Conservation (phyloP, 257 asterid species). For the Eucommia ulmoides region DNA sequence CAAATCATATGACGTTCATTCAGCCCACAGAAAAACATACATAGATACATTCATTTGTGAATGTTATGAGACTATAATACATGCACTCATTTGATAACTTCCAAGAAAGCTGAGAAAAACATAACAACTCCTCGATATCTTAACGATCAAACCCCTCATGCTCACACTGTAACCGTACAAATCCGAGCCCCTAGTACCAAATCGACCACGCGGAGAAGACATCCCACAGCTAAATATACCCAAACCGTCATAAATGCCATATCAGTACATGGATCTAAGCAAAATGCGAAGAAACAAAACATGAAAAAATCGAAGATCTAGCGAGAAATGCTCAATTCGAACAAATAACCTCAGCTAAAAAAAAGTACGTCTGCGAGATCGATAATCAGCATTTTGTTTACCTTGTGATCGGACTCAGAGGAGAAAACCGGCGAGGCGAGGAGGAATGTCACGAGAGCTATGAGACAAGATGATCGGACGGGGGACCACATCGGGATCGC, state of each 20-base stretch:
- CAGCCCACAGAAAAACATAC: no score
- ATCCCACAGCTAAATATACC: not conserved
- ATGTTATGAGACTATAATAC: no score
- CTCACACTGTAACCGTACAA: not conserved
- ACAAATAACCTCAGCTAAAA: slow-evolving; percentile 10
- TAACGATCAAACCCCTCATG: no score
- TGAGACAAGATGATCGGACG: slow-evolving; percentile 14
- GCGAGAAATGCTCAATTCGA: not conserved
- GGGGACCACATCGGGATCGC: slow-evolving; percentile 23
- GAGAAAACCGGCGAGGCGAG: slow-evolving; percentile 24
- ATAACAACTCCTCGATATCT: not conserved
- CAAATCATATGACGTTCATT: no score
- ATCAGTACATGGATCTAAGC: not conserved
- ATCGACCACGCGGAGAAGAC: not conserved
- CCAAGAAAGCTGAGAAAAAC: no score
- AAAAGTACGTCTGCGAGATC: slow-evolving; percentile 16
- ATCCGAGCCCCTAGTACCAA: not conserved
- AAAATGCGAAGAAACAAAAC: not conserved
- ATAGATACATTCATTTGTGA: no score
- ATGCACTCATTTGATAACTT: no score
- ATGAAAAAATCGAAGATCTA: not conserved
- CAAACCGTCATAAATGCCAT: not conserved
- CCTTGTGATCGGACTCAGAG: slow-evolving; percentile 43
- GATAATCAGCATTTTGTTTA: slow-evolving; percentile 13
- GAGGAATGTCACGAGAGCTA: slow-evolving; percentile 12